These are phyloP conservation scores for Tricholoma flavovirens DNA, from an alignment of 768 basidiomycete species.

Conservation along the genomic window DNA sequence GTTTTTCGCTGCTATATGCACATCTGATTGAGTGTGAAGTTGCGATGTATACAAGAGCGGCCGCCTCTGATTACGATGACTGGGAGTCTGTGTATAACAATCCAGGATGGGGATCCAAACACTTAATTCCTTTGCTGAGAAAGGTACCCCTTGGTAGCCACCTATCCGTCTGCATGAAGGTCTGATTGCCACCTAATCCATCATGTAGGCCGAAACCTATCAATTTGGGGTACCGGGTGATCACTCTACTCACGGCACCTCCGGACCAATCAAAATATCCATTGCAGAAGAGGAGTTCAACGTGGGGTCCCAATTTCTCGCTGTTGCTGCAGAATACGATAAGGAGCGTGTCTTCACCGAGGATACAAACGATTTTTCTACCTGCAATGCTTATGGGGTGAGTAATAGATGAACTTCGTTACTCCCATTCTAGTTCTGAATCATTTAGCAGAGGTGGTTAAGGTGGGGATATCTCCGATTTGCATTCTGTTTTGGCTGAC, in stretches of 20 bases:
- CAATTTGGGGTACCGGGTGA: slow-evolving; percentile 17
- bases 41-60: slow-evolving; percentile 51
- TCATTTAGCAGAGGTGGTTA: slow-evolving; percentile 41
- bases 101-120: slow-evolving; percentile 54
- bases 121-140: slow-evolving; percentile 50
- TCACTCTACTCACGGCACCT: slow-evolving; percentile 37
- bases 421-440: background rate
- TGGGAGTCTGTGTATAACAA: slow-evolving; percentile 50
- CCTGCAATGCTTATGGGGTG: slow-evolving; percentile 44
- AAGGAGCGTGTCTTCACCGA: slow-evolving; percentile 35
- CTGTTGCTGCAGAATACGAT: slow-evolving; percentile 42
- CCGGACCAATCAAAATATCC: slow-evolving; percentile 48
- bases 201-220: slow-evolving; percentile 35
- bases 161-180: background rate
- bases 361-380: slow-evolving; percentile 44
- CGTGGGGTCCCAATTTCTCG: slow-evolving; percentile 41
- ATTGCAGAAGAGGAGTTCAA: slow-evolving; percentile 33
- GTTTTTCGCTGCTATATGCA: background rate
- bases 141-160: slow-evolving; percentile 34
- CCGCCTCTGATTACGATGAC: slow-evolving; percentile 61
- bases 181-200: background rate
- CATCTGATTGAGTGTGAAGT: slow-evolving; percentile 20
- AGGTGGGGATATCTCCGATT: slow-evolving; percentile 30
- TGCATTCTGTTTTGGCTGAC: background rate
- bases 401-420: slow-evolving; percentile 17